Conservation (phyloP, 257 asterid genomes). For the Primulina eburnea region DNA sequence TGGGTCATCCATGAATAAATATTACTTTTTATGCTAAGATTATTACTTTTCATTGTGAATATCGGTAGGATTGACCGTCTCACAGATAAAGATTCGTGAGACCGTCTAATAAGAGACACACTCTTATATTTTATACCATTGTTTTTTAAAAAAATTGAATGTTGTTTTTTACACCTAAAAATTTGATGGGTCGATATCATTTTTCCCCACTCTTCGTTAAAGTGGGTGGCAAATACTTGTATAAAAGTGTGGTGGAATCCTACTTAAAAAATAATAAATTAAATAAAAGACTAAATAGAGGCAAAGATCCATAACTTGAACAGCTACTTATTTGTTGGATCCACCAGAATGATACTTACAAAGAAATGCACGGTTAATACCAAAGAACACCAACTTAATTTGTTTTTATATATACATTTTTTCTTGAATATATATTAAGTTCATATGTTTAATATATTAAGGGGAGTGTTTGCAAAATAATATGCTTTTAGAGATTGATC, state of each 20-base stretch:
- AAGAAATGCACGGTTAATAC: background rate
- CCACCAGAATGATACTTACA: background rate
- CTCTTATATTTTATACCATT: too few relatives aligned
- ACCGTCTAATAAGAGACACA: too few relatives aligned
- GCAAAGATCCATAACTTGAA: background rate
- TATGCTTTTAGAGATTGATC: too few relatives aligned
- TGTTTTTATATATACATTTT: background rate
- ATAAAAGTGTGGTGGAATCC: background rate
- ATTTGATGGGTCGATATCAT: background rate
- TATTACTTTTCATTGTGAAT: too few relatives aligned
- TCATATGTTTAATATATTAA: background rate
- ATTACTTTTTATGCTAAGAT: too few relatives aligned
- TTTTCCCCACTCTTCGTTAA: background rate
- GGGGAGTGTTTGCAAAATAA: too few relatives aligned
- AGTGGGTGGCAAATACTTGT: background rate
- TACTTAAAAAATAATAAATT: background rate
- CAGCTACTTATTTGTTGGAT: background rate
- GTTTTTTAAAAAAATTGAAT: too few relatives aligned
- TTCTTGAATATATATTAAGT: background rate
- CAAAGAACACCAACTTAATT: background rate
- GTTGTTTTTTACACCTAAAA: background rate
- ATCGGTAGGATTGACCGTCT: too few relatives aligned
- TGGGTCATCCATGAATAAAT: too few relatives aligned
- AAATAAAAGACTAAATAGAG: background rate
- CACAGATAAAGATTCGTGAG: too few relatives aligned